Evolutionary conservation across 352 stramenopile species (phyloP), one percentile per base, ranked within the genome.

Genomic region (Peronosclerospora sorghi): DNA sequence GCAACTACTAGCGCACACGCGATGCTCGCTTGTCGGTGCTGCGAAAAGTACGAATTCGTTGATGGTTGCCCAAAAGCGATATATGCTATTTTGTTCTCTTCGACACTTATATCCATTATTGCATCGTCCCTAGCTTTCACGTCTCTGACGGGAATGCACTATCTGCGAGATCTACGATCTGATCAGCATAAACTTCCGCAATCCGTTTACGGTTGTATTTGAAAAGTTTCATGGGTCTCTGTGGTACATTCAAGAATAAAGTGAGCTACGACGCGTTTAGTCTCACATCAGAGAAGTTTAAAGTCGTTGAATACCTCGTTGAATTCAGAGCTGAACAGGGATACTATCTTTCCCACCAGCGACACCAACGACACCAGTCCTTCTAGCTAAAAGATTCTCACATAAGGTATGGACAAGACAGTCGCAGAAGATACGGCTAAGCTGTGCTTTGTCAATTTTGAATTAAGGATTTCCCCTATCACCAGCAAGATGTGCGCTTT

Each of bases 321-420:
- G 51, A 38, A 88, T 85, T 63, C 72, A 83, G 8, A 95, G 62
- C 54, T 93, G 68, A 48, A 94, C 83, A 12, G 68, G 57, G 35
- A 95, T 87, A 47, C 93, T 78, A 23, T 83, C 84, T 62, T 91
- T 91, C 30, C 84, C 84, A 17, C 83, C 84, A 26, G 83, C 84
- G 6, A 95, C 67, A 34, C 95, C 84, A n/a, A 95, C 37, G 4
- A 95, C 83, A 10, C 83, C 83, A 2, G 59, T 59, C 6, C 82
- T 78, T 0, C 29, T 5, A n/a, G 45, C 45, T 19, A 95, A 55
- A 7, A 28, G 23, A 13, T 59, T 48, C 6, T 59, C 38, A 0
- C 83, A 69, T 26, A 90, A 55, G n/a, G 48, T 56, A 8, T 79
- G 56, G 2, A 95, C 61, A 18, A 95, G 65, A 75, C 82, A 95